Base-by-base conservation (phyloP, 495 filamentous ascomycete genomes). In the Pyrenopolyporus hunteri region DNA sequence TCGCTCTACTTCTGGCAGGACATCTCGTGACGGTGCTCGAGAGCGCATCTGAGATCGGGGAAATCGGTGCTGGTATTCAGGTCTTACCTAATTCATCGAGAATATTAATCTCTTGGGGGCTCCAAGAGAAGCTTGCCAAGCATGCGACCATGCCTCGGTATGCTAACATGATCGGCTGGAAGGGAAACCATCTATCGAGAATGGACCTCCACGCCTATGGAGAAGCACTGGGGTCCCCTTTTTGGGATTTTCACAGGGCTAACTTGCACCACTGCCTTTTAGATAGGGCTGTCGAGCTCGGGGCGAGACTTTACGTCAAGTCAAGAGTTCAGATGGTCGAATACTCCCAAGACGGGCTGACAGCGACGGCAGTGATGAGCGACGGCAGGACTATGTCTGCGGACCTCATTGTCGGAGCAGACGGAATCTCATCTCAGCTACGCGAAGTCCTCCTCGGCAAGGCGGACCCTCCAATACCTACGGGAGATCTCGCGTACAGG, bases 401-500 rank as follows among this genome's bases (percentile, higher is more conserved):
- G 9, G 84, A 87, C 56, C 60, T 87, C 36, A 73, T 87, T 6
- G 72, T 87, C 6, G 85, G 78, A 0, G 85, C 85, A 0, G 85
- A 87, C 67, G 84, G 85, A 1, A 75, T 88, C 8, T 82, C 79
- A 57, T 82, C 79, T 3, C 62, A 66, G 23, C 73, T 78, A 50
- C 76, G 84, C 1, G 83, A 83, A 50, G 69, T 73, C 3, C 73
- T 85, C 22, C 59, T 80, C 10, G 76, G 79, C 0, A 73, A 69
- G 6, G 70, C 54, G 49, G 78, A 67, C 57, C 70, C 48, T 48
- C 83, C 84, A 4, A 61, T 76, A 0, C 81, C 82, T 17, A 89
- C 86, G 1, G 87, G 87, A 0, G 87, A 90, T 70, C 73, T 90
- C 14, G 87, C 87, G 5, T 89, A 89, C 64, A 74, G 87, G 14